phyloP scores from a whole-genome alignment of 2,329 filamentous ascomycete genomes.

The Lecanicillium sp. region DNA sequence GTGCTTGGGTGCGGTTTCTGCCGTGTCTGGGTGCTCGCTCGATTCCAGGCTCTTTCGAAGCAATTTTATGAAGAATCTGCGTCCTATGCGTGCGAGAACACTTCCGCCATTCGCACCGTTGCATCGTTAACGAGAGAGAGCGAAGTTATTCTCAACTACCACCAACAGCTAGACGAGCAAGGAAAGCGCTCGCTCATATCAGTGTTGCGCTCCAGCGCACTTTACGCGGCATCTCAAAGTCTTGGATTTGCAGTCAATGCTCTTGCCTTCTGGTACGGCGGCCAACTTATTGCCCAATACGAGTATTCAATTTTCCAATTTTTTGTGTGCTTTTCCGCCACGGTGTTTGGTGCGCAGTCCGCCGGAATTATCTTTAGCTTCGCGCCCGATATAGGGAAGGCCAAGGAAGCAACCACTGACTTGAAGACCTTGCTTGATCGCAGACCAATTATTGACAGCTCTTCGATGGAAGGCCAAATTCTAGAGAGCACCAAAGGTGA shows the following conservation, averaged over 20 bases:
- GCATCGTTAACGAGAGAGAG: conserved; percentile 52
- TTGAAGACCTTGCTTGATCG: conserved; percentile 3
- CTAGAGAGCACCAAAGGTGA: neutral
- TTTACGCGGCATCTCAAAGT: conserved; percentile 20
- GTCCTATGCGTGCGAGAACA: conserved; percentile 38
- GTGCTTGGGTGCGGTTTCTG: conserved; percentile 28
- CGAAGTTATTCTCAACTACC: conserved; percentile 36
- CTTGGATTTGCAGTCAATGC: conserved; percentile 34
- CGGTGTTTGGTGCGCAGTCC: conserved; percentile 19
- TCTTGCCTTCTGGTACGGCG: conserved; percentile 45
- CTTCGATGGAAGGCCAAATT: conserved; percentile 19
- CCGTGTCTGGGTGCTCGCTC: conserved; percentile 38
- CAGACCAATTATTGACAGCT: conserved; percentile 1
- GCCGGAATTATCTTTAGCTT: conserved; percentile 18
- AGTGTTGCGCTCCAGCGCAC: conserved; percentile 21
- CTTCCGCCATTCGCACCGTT: conserved; percentile 49
- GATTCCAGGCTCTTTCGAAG: neutral
- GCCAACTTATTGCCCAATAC: conserved; percentile 12
- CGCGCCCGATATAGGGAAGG: neutral
- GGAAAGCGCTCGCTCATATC: conserved; percentile 22
- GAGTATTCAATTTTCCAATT: conserved; percentile 36
- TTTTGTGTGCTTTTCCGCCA: conserved; percentile 44
- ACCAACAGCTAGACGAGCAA: conserved; percentile 25
- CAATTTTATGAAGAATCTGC: neutral
- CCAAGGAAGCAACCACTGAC: neutral